Base-by-base conservation (phyloP, 495 filamentous ascomycete species). In the Trichoderma gamsii region DNA sequence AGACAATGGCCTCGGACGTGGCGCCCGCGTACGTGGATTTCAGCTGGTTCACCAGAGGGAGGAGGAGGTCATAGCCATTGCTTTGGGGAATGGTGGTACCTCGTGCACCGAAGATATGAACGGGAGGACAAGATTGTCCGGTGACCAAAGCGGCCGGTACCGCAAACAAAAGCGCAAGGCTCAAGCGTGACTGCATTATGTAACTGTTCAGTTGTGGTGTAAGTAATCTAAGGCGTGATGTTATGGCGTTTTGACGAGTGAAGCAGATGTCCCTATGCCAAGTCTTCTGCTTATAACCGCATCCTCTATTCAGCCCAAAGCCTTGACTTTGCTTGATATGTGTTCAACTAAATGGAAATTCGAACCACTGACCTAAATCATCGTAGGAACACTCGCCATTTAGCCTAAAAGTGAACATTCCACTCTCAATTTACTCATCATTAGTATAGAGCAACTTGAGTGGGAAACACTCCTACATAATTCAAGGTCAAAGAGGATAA, bases 91-190 rank as follows among this genome's bases (percentile, higher is more conserved):
- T 86, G 0, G 84, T 87, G 16, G 87, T 89, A 77, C 89, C 88
- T 64, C 88, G 85, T 0, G 87, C 88, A 9, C 86, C 87, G 64
- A 88, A 86, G 51, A 87, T 78, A 72, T 88, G 87, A 35, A 88
- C 75, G 41, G 76, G 71, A 9, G 83, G 83, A 70, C 84, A 87
- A 69, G 79, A 76, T 23, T 76, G 70, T 3, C 69, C 65, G 32
- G n/a, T 66, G 43, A 69, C 71, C 25, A 67, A 59, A 41, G 15
- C 23, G 23, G 56, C 56, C 56, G 12, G 56, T 35, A 13, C n/a
- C 56, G 56, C 56, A 25, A 63, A 46, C 5, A 46, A 12, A 46
- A 46, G 12, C 43, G 12, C 43, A 11, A 46, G 43, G 18, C 43
- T 46, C 43, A 46, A 15, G 12, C 43, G 43, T 46, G 43, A 46